These are phyloP conservation scores for Taiwanofungus camphoratus DNA, from an alignment of 1,284 basidiomycete species.

Conservation along the genomic window DNA sequence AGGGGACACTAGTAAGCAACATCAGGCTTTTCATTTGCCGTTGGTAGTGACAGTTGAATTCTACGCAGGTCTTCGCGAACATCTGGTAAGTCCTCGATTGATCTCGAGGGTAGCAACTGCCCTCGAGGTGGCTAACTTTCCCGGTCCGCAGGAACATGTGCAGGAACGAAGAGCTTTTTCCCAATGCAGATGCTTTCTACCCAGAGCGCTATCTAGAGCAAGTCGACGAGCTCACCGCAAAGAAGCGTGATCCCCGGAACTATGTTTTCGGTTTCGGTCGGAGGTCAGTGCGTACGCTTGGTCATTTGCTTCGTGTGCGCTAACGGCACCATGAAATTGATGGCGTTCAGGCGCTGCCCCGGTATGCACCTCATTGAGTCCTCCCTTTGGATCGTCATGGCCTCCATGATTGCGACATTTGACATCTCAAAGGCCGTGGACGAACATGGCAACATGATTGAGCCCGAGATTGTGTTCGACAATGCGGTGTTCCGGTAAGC, in stretches of 20 bases:
- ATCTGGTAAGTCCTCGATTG: slow-evolving; percentile 26
- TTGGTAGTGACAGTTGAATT: neutral
- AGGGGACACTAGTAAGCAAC: slow-evolving; percentile 26
- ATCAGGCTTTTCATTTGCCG: slow-evolving; percentile 9
- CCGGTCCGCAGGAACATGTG: slow-evolving; percentile 33
- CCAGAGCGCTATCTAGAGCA: slow-evolving; percentile 31
- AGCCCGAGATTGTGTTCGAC: slow-evolving; percentile 35
- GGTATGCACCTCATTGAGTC: slow-evolving; percentile 42
- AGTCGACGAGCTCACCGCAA: slow-evolving; percentile 23
- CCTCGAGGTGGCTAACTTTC: neutral
- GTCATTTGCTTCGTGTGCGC: neutral
- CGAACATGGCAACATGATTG: slow-evolving; percentile 35
- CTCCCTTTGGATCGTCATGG: slow-evolving; percentile 42
- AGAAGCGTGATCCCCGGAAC: slow-evolving; percentile 27
- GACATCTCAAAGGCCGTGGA: slow-evolving; percentile 36
- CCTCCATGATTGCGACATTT: slow-evolving; percentile 38
- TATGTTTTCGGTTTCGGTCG: slow-evolving; percentile 34
- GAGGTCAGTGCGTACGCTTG: slow-evolving; percentile 9
- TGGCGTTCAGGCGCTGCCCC: slow-evolving; percentile 31
- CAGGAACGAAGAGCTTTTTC: slow-evolving; percentile 33
- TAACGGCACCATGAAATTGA: too few species aligned
- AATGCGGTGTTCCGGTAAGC: slow-evolving; percentile 38
- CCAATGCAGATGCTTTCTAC: slow-evolving; percentile 31
- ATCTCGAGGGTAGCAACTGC: neutral
- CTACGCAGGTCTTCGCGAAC: slow-evolving; percentile 26